phyloP scores from a whole-genome alignment of 345 rosid species.

The Eucalyptus marginata region DNA sequence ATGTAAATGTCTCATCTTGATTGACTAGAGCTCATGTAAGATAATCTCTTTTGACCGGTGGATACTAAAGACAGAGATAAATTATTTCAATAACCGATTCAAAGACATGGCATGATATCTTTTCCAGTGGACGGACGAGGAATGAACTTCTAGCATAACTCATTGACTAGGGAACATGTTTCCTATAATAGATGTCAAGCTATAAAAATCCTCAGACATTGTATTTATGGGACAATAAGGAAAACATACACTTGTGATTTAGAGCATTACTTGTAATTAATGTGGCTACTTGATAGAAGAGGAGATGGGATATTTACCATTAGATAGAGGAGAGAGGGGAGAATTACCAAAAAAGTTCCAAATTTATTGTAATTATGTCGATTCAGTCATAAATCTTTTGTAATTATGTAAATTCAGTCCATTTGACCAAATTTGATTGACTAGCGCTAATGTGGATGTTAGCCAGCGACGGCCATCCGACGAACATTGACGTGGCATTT shows the following conservation, averaged over 20 bases:
- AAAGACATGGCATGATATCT: neutral
- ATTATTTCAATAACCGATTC: too few relatives aligned
- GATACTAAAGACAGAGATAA: neutral
- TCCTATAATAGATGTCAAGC: neutral
- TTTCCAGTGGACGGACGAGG: neutral
- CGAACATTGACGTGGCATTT: accelerated
- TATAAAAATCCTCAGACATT: neutral
- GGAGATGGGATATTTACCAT: neutral
- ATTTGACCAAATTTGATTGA: accelerated
- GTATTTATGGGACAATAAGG: neutral
- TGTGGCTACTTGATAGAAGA: neutral
- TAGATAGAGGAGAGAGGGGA: too few relatives aligned
- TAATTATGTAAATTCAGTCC: accelerated
- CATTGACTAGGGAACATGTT: neutral
- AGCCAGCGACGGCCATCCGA: accelerated
- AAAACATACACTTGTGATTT: too few relatives aligned
- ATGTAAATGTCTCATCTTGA: neutral
- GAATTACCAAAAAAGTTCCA: accelerated
- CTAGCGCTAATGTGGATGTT: accelerated
- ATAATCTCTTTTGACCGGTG: neutral
- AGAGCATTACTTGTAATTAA: neutral
- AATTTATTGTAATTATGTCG: accelerated
- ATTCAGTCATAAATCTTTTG: accelerated
- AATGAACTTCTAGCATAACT: neutral
- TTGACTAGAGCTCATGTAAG: neutral